Percentiles rank a stretch among this genome's conserved stretches.
Conservation (phyloP, 2,329 filamentous ascomycete genomes). For the Cladosporium sp. region DNA sequence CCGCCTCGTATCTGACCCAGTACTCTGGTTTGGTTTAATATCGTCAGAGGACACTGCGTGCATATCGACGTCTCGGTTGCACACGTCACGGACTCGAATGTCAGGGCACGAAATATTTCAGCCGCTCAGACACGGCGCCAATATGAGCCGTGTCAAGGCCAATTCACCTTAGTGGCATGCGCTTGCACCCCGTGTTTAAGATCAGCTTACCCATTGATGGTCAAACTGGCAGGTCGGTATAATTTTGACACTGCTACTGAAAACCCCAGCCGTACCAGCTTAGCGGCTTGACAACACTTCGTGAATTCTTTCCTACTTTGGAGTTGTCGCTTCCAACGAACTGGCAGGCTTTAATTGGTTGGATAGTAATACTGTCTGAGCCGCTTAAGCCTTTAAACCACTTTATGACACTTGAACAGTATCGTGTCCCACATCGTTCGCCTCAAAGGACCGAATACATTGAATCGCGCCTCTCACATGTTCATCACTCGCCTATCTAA, state of each 20-base stretch:
- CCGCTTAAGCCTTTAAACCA: neutral
- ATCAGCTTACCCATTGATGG: neutral
- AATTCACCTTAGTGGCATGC: neutral
- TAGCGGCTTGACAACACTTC: neutral
- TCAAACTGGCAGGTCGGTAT: neutral
- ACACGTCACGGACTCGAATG: neutral
- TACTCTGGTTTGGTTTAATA: neutral
- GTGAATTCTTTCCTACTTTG: neutral
- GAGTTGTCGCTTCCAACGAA: neutral
- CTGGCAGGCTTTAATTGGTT: neutral
- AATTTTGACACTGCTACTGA: neutral
- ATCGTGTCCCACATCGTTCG: neutral
- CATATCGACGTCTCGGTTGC: neutral
- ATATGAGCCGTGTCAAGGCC: neutral
- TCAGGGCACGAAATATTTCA: neutral
- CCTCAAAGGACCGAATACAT: slow-evolving; percentile 14
- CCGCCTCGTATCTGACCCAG: neutral
- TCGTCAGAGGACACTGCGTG: neutral
- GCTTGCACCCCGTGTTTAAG: neutral
- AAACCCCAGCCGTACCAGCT: neutral
- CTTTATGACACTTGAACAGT: neutral
- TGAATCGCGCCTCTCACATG: neutral
- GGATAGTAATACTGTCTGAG: neutral
- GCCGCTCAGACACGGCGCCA: neutral
- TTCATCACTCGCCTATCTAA: neutral